phyloP scores from a whole-genome alignment of 805 yeast genomes.

The Saccharomyces eubayanus region DNA sequence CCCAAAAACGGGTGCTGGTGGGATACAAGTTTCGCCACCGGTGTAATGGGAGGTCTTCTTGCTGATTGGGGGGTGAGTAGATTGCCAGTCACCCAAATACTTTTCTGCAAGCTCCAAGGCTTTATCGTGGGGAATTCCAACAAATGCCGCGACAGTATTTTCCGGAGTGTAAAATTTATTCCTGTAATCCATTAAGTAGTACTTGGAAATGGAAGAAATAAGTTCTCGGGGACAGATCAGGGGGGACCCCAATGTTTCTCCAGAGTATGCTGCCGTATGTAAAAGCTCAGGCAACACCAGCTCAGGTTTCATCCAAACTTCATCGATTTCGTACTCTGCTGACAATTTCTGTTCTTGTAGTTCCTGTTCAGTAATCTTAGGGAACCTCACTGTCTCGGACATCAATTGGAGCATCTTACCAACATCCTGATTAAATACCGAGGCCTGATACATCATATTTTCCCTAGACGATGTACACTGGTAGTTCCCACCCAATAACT shows the following conservation, averaged over 20 bases:
- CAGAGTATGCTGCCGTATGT: constrained; percentile 70
- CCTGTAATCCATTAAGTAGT: constrained; percentile 53
- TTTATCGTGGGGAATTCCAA: constrained; percentile 66
- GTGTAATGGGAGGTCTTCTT: constrained; percentile 43
- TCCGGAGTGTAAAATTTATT: constrained; percentile 65
- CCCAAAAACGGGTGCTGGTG: constrained; percentile 49
- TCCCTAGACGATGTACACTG: constrained; percentile 91
- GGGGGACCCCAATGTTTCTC: constrained; percentile 77
- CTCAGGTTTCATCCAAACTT: constrained; percentile 77
- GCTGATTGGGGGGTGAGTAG: constrained; percentile 20
- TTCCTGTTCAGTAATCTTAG: constrained; percentile 61
- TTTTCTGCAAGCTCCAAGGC: constrained; percentile 58
- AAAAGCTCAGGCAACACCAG: constrained; percentile 81
- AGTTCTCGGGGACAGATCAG: constrained; percentile 70
- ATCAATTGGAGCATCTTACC: constrained; percentile 69
- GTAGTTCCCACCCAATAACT: constrained; percentile 84
- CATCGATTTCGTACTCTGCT: constrained; percentile 74
- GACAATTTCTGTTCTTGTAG: constrained; percentile 63
- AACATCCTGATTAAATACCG: constrained; percentile 81
- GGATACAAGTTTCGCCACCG: constrained; percentile 50
- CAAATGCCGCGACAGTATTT: constrained; percentile 74
- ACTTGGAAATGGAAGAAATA: constrained; percentile 45
- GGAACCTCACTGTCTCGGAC: constrained; percentile 69
- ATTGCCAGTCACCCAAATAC: constrained; percentile 56
- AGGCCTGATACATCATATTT: constrained; percentile 85